Base-by-base conservation (phyloP, 169 alveolate genomes). In the Plasmodium gallinaceum region DNA sequence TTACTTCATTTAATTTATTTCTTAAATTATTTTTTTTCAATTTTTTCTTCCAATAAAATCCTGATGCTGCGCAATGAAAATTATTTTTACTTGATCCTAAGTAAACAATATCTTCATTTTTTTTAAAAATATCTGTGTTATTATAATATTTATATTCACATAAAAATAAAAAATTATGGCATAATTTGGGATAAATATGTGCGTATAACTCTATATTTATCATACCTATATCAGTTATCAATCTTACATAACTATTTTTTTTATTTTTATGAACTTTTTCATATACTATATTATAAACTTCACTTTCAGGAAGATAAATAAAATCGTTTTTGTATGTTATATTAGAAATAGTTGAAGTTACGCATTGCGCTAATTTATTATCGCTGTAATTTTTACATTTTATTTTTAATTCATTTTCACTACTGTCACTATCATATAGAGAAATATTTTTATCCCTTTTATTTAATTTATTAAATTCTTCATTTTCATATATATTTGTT, bases 331-430 rank as follows among this genome's bases (percentile, higher is more conserved):
- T 39, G 52, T 83, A 83, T 10, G 85, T 83, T 43, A 57, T 60
- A 46, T 83, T 58, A 71, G 73, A 83, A 54, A 83, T 70, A 72
- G 91, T 83, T 22, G 91, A 83, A 7, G 91, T 83, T 52, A 83
- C 85, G 68, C 91, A 68, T 69, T 83, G 91, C 18, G 86, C 91
- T 62, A 83, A 62, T 66, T 51, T 70, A 69, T 70, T 83, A 46
- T 83, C 85, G 54, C 91, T 83, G 68, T 83, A 83, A 83, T 83
- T 83, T 83, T 52, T 76, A 70, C 91, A 83, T 69, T 83, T 83
- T 83, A 83, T 83, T 83, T 83, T 83, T 54, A 83, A 54, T 83
- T 83, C 91, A 69, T 83, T 83, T 70, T 83, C 91, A 73, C 91
- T 83, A 37, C 62, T 58, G 14, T 60, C 73, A 26, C 22, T 60